Conservation (phyloP, 768 basidiomycete genomes). For the Suillus luteus region DNA sequence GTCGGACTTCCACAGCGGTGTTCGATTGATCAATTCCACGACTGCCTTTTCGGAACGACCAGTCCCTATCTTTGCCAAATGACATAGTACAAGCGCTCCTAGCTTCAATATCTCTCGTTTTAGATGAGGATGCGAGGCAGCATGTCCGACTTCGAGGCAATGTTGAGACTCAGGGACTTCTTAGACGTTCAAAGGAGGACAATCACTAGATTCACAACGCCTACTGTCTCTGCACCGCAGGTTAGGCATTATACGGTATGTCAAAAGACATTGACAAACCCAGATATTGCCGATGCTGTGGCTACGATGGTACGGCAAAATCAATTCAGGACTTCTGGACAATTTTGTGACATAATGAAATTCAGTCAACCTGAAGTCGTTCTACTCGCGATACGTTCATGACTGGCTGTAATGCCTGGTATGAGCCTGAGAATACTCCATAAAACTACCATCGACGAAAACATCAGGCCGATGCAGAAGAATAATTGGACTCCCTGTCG, state of each 20-base stretch:
- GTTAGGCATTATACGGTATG: neutral
- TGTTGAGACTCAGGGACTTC: neutral
- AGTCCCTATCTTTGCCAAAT: neutral
- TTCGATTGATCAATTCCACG: conserved; percentile 14
- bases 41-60: conserved; percentile 23
- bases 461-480: neutral
- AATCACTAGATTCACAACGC: neutral
- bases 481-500: neutral
- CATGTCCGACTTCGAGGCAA: neutral
- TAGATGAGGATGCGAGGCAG: neutral
- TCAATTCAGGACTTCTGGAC: too few species aligned
- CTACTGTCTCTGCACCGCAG: neutral
- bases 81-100: neutral
- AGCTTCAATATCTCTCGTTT: too few species aligned
- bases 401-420: neutral
- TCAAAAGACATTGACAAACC: conserved; percentile 16
- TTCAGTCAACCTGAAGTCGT: neutral
- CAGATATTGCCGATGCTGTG: conserved; percentile 3
- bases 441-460: neutral
- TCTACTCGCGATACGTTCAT: neutral
- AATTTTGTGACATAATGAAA: too few species aligned
- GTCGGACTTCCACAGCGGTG: neutral
- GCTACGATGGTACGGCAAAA: conserved; percentile 9
- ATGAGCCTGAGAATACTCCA: neutral
- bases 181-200: neutral